Evolutionary conservation across 768 basidiomycete genomes (phyloP), one percentile per base, ranked within the genome.

Genomic region (Hypsizygus marmoreus): DNA sequence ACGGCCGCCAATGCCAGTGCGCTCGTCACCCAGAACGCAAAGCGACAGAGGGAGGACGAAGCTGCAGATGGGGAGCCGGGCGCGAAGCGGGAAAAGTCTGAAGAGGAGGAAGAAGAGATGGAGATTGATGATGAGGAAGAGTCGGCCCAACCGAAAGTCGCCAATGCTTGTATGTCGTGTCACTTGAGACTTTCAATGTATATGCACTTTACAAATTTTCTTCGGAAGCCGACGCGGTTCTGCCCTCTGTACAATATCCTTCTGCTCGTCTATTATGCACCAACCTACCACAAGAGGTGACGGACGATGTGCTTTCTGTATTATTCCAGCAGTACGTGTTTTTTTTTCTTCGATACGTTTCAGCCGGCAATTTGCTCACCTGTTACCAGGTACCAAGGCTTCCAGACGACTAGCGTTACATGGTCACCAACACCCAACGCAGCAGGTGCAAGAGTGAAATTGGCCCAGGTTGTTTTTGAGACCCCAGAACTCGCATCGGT

Each of bases 71-170:
- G 69, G 41, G 81, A 74, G 42, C 77, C 78, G 39, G 73, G 72
- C 33, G 55, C 75, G 20, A 95, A 95, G 71, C 80, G 84, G 51
- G 81, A 83, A 57, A 90, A 82, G 64, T 69, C 74, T 33, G 83
- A 77, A 42, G 81, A 82, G 53, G 88, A 90, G 51, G 92, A 84
- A 43, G 88, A 88, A 61, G 91, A 93, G 70, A 95, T 95, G 86
- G 93, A 95, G 69, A 91, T 93, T 59, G 92, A 94, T 49, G 91
- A 94, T 39, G 92, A 97, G 36, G 87, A 90, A 35, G 85, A 88
- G 43, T 62, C 70, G 28, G 68, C 70, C 36, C 74, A 68, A 49
- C 66, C 65, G 49, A 30, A 61, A 43, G 64, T 66, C 38, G 64
- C 57, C 49, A 64, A 68, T 54, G 56, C 71, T 54, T 77, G 81